A percentile compares a stretch with the other conserved stretches of the same genome.
Evolutionary conservation across 2,329 filamentous ascomycete species (phyloP).

Genomic region (Pseudopithomyces chartarum): DNA sequence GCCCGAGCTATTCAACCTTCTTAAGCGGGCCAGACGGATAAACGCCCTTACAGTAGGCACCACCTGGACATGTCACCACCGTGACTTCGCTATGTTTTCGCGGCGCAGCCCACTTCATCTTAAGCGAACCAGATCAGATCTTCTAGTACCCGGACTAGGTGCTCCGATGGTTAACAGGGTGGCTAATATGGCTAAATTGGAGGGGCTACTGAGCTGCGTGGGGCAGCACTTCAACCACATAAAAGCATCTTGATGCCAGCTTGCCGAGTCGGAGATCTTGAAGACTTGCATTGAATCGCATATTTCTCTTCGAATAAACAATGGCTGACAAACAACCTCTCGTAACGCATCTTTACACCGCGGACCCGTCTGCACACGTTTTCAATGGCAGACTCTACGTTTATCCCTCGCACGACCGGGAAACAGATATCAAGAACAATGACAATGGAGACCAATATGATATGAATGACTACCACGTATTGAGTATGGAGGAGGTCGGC

Average conservation of each 20-base stretch:
- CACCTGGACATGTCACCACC: not conserved
- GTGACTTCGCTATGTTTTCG: conserved; percentile 16
- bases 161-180: conserved; percentile 44
- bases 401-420: conserved; percentile 80
- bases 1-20: too few relatives aligned
- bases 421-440: conserved; percentile 75
- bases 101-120: conserved; percentile 3
- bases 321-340: conserved; percentile 60
- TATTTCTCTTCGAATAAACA: conserved; percentile 5
- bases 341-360: conserved; percentile 77
- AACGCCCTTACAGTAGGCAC: not conserved
- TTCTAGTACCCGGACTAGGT: conserved; percentile 24
- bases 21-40: not conserved
- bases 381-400: conserved; percentile 78
- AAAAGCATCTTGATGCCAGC: conserved; percentile 22
- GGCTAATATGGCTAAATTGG: conserved; percentile 40
- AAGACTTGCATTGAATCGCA: not conserved
- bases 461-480: conserved; percentile 84
- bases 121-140: not conserved
- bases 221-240: conserved; percentile 23
- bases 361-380: conserved; percentile 80
- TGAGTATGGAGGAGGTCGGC: conserved; percentile 64
- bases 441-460: conserved; percentile 87
- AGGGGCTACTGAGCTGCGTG: conserved; percentile 21
- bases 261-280: not conserved